Percentiles rank a stretch among this genome's conserved stretches.
phyloP scores from a whole-genome alignment of 768 basidiomycete species.

The Leucosporidium scottii region DNA sequence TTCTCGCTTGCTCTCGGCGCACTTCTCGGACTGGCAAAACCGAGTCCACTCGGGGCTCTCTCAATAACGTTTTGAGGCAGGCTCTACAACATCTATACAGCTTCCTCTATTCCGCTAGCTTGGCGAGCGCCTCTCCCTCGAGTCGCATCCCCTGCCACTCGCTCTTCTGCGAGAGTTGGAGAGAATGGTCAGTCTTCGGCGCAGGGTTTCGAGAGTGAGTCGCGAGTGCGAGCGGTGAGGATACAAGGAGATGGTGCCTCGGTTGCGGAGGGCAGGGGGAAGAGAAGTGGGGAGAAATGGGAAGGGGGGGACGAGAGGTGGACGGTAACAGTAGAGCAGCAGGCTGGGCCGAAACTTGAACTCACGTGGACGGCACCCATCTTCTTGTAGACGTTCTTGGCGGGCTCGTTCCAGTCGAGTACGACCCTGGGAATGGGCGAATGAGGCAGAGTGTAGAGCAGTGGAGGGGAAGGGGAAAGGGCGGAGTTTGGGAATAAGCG shows the following conservation, averaged over 20 bases:
- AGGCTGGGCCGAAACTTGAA: no score
- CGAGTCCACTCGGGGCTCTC: no score
- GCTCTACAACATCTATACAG: no score
- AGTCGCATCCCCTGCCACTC: conserved; percentile 68
- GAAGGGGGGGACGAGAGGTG: not conserved
- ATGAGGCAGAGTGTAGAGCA: no score
- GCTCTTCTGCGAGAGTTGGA: conserved; percentile 39
- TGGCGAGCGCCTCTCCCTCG: conserved; percentile 37
- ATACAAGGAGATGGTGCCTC: conserved; percentile 49
- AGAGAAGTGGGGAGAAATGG: conserved; percentile 46
- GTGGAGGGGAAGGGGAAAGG: not conserved
- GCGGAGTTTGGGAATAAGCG: no score
- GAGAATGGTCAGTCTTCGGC: not conserved
- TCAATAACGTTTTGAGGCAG: no score
- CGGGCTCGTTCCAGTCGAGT: conserved; percentile 70
- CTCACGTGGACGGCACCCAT: conserved; percentile 21
- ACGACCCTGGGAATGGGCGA: not conserved
- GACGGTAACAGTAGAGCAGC: not conserved
- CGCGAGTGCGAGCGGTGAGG: no score
- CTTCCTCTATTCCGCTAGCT: conserved; percentile 10
- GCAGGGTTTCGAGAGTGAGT: no score
- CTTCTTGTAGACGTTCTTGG: conserved; percentile 17
- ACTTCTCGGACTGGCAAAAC: no score
- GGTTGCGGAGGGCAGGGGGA: conserved; percentile 74
- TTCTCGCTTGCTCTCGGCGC: no score